Conservation (phyloP, 257 asterid species). For the Solanum tarijense region DNA sequence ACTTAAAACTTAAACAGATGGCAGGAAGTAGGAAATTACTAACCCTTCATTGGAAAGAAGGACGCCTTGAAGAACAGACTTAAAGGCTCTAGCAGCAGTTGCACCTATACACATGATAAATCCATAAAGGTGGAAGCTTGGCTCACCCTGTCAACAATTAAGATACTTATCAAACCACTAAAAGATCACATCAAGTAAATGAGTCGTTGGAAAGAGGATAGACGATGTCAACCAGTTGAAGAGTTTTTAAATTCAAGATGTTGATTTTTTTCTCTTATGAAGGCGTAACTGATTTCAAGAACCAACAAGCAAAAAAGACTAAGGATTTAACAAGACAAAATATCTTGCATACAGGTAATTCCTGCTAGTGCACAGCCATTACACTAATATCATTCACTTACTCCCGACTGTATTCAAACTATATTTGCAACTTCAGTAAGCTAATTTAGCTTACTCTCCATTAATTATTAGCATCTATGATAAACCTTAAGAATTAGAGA, state of each 20-base stretch:
- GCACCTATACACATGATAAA: constrained; percentile 30
- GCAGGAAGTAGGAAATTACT: neutral
- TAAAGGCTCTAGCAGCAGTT: constrained; percentile 30
- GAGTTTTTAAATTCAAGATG: neutral
- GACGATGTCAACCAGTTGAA: neutral
- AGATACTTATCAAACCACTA: neutral
- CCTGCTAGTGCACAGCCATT: neutral
- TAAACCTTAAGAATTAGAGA: neutral
- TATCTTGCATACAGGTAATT: neutral
- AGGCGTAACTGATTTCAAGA: neutral
- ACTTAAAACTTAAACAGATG: neutral
- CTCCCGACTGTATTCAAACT: neutral
- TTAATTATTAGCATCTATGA: neutral
- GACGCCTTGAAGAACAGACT: constrained; percentile 29
- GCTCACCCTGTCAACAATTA: constrained; percentile 18
- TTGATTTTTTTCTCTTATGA: neutral
- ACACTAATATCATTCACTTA: neutral
- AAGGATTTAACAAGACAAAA: neutral
- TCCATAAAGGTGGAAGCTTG: constrained; percentile 31
- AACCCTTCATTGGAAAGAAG: constrained; percentile 32
- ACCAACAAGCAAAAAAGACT: neutral
- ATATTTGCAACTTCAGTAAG: neutral
- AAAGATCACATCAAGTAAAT: neutral
- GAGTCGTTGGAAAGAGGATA: neutral
- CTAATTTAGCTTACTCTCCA: neutral